phyloP scores from a whole-genome alignment of 306 rosid genomes.

The Vigna trinervia region DNA sequence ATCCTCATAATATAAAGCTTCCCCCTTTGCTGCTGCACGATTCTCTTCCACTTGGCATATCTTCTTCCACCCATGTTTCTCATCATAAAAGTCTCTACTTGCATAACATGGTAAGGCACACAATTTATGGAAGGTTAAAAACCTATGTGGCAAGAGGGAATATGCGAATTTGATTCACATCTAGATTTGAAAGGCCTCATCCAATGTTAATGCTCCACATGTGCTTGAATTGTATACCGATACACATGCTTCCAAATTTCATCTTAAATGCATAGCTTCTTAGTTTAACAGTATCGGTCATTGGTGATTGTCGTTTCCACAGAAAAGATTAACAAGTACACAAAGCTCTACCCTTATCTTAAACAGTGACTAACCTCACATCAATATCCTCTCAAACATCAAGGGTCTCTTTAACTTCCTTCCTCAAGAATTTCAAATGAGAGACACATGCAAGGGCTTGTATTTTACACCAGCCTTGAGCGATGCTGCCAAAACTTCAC shows the following conservation, averaged over 20 bases:
- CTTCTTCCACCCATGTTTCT: constrained; percentile 56
- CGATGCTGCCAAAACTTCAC: constrained; percentile 50
- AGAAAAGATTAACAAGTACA: constrained; percentile 47
- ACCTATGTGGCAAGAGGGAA: constrained; percentile 30
- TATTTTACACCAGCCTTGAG: constrained; percentile 11
- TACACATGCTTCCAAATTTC: constrained; percentile 54
- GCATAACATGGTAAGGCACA: constrained; percentile 27
- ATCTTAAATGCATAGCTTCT: constrained; percentile 48
- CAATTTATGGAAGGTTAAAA: constrained; percentile 46
- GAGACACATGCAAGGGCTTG: constrained; percentile 37
- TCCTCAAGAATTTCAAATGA: constrained; percentile 19
- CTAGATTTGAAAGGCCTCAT: constrained; percentile 29
- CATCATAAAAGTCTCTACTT: constrained; percentile 31
- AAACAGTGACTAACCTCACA: constrained; percentile 51
- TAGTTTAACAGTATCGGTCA: constrained; percentile 64
- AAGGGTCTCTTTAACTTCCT: constrained; percentile 36
- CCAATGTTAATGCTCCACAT: constrained; percentile 53
- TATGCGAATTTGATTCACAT: constrained; percentile 35
- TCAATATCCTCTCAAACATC: constrained; percentile 47
- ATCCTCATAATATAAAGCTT: constrained; percentile 79
- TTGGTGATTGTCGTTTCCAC: constrained; percentile 46
- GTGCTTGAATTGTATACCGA: constrained; percentile 45
- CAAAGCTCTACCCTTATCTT: constrained; percentile 48
- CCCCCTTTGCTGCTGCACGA: constrained; percentile 73
- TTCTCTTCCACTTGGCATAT: constrained; percentile 72